These are phyloP conservation scores for Lachancea sp. DNA, from an alignment of 805 yeast species.

Conservation along the genomic window DNA sequence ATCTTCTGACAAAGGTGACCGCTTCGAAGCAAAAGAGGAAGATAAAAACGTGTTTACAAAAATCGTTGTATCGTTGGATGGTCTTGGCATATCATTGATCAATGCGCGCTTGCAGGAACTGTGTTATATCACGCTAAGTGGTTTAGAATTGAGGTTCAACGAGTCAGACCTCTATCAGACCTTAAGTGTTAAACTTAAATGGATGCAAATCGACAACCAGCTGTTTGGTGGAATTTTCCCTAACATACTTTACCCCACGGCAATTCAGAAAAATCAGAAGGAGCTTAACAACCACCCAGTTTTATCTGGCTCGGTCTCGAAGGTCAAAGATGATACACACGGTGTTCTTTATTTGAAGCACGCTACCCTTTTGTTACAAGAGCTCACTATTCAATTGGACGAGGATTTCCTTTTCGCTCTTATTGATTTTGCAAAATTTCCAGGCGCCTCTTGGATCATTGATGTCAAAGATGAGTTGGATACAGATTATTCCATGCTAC, in stretches of 20 bases:
- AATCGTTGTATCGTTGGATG: conserved; percentile 63
- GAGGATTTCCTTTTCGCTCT: conserved; percentile 85
- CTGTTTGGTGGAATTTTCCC: conserved; percentile 84
- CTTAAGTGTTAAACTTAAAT: conserved; percentile 71
- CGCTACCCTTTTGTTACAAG: conserved; percentile 85
- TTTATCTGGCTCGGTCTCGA: conserved; percentile 75
- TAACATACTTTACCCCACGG: conserved; percentile 82
- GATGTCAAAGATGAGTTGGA: conserved; percentile 41
- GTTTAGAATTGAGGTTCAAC: conserved; percentile 72
- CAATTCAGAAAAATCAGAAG: conserved; percentile 72
- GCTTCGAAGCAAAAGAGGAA: conserved; percentile 45
- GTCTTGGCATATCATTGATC: conserved; percentile 81
- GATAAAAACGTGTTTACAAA: conserved; percentile 33
- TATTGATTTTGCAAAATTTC: conserved; percentile 70
- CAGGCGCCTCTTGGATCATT: conserved; percentile 73
- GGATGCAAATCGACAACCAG: conserved; percentile 94
- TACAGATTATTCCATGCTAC: conserved; percentile 57
- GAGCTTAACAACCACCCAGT: conserved; percentile 90
- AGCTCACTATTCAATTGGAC: conserved; percentile 85
- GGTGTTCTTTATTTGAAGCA: conserved; percentile 88
- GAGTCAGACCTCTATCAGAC: conserved; percentile 83
- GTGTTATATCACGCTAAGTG: conserved; percentile 75
- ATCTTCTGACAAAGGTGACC: conserved; percentile 35
- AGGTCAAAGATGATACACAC: conserved; percentile 80
- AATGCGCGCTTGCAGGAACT: conserved; percentile 68